Evolutionary conservation across 306 rosid species (phyloP), one percentile per base, ranked within the genome.

Genomic region (Luffa acutangula): DNA sequence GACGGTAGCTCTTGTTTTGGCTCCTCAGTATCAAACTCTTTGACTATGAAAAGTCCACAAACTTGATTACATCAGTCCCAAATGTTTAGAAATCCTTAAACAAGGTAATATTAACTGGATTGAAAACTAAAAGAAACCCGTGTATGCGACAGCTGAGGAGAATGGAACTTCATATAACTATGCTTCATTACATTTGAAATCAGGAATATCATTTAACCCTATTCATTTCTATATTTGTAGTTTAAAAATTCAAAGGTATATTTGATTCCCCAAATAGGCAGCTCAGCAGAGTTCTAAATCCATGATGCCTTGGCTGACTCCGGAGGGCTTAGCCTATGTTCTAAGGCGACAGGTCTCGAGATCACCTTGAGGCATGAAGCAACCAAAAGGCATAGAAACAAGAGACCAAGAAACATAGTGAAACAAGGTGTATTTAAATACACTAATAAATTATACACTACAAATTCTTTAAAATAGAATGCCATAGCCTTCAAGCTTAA

Each of bases 1-100:
- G 97, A 80, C 97, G 97, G 83, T 92, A 94, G 83, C 93, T 86
- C 89, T 89, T 92, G 79, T 90, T 82, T 84, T 91, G 86, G 87
- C 89, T 92, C 85, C 87, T 87, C 79, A 94, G 81, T 69, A 94
- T 63, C 91, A 94, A 85, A 89, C 93, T 92, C 84, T 77, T 88
- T 41, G 98, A 90, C 98, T 94, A 87, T 52, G 45, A 64, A 82
- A 76, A 82, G 59, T 21, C 41, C 59, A 48, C 48, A 14, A 72
- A 72, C 6, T 25, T 73, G 60, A 73, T 10, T 31, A 25, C 45
- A 49, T 73, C 54, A 73, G 45, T 73, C 76, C 21, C 45, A 73
- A 73, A 73, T 73, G 15, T 49, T 72, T 46, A 48, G 43, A 33
- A 13, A 31, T 13, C 43, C 77, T 25, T 13, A 14, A 45, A 72